Evolutionary conservation across 2,329 filamentous ascomycete species (phyloP).

Genomic region (Thielaviopsis musarum): DNA sequence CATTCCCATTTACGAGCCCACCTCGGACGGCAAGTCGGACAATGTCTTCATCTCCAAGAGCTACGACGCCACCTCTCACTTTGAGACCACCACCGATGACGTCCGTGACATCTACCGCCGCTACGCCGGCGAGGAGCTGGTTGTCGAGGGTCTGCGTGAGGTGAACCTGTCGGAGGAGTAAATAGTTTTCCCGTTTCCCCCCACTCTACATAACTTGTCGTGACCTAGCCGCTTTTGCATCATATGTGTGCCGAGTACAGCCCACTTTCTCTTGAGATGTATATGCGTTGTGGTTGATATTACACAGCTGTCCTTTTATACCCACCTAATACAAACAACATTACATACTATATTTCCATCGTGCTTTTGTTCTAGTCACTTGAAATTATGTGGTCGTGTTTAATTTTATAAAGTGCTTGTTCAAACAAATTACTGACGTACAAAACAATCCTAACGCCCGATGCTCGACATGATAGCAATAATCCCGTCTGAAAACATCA

Average conservation of each 20-base stretch:
- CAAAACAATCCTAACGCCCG: background rate
- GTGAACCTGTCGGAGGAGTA: slow-evolving; percentile 48
- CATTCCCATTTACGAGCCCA: slow-evolving; percentile 84
- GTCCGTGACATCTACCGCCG: slow-evolving; percentile 86
- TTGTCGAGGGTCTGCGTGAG: slow-evolving; percentile 74
- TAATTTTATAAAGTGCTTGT: background rate
- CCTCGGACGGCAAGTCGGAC: slow-evolving; percentile 67
- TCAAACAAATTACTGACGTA: background rate
- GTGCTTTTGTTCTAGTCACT: background rate
- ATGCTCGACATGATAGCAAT: background rate
- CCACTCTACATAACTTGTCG: background rate
- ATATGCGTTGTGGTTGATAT: slow-evolving; percentile 4
- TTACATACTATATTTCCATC: background rate
- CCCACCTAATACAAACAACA: slow-evolving; percentile 12
- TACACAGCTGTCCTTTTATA: slow-evolving; percentile 10
- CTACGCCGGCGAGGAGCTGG: slow-evolving; percentile 67
- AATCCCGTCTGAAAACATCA: background rate
- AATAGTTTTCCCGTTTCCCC: background rate
- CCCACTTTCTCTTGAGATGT: slow-evolving; percentile 4
- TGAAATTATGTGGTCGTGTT: background rate
- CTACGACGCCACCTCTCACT: slow-evolving; percentile 95
- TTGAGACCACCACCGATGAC: slow-evolving; percentile 82
- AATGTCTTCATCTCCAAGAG: slow-evolving; percentile 97
- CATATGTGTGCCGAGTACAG: background rate
- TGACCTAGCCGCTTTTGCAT: background rate